Evolutionary conservation across 148 eudicot species (phyloP).

Genomic region (Agrostemma githago): DNA sequence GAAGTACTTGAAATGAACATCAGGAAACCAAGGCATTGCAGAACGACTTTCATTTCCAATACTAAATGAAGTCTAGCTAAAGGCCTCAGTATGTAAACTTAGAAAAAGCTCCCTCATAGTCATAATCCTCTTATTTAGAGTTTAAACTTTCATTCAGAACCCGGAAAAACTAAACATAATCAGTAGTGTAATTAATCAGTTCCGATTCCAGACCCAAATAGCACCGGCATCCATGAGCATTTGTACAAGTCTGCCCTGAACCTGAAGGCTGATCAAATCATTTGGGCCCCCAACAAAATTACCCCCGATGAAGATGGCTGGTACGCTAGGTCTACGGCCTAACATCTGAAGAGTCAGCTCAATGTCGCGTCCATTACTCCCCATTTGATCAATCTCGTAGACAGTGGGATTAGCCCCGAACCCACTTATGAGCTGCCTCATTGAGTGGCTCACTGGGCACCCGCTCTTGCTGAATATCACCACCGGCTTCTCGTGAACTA

Average conservation of each 20-base stretch:
- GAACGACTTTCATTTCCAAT: too few species aligned
- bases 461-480: constrained; percentile 25
- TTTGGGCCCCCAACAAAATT: constrained; percentile 26
- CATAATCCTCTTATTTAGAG: too few species aligned
- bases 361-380: constrained; percentile 25
- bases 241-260: constrained; percentile 31
- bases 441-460: constrained; percentile 27
- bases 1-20: too few species aligned
- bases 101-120: too few species aligned
- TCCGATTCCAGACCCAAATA: constrained; percentile 33
- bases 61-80: too few species aligned
- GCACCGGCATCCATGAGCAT: constrained; percentile 33
- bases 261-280: constrained; percentile 29
- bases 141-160: too few species aligned
- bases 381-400: constrained; percentile 32
- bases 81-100: too few species aligned
- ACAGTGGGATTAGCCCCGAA: constrained; percentile 29
- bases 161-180: too few species aligned
- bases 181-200: not conserved
- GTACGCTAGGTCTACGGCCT: constrained; percentile 29
- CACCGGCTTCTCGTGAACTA: constrained; percentile 27
- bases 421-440: constrained; percentile 22
- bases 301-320: constrained; percentile 25
- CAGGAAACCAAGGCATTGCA: too few species aligned
- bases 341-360: constrained; percentile 29